Evolutionary conservation across 176 grass and related monocot genomes (phyloP), one percentile per base, ranked within the genome.

Genomic region (Cenchrus fungigraminus): DNA sequence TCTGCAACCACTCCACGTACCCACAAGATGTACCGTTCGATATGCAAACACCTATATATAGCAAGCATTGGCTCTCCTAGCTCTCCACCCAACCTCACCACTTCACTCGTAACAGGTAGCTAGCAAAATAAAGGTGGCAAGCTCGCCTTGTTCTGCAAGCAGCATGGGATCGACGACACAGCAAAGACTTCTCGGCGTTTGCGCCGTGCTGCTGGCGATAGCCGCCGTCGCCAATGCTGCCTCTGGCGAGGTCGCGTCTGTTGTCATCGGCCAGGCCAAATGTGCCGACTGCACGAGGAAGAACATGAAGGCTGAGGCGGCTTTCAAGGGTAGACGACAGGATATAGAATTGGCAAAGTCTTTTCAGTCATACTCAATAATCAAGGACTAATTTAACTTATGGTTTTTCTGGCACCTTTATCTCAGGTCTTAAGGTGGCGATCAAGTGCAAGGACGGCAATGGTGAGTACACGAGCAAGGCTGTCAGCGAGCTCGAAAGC

Each of bases 401-500:
- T 40, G 37, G 37, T 40, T 2, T 32, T 32, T 40, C 37, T 40
- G 37, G 37, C 37, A 3, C 37, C 37, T 44, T 17, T 1, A 6
- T 49, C 19, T 20, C 74, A 79, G 83, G 65, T 40, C 74, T 85
- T 32, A 15, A 78, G 54, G 83, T 85, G 4, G 25, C 54, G 6
- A 85, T 79, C 42, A 85, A 85, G 53, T 85, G 83, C 54, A 85
- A 65, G 58, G 65, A 83, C 17, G 7, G 22, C 6, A 37, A 83
- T 1, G 68, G 69, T 2, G 69, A 81, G 34, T 74, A 81, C 78
- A 78, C 81, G 78, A 87, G 60, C 60, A 81, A 87, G 70, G 78
- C 85, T 70, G 53, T 37, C 6, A 42, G 70, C 6, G 19, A 64
- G 14, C 32, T 86, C 1, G 84, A 74, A 22, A 25, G 15, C 45